A percentile compares a stretch with the other conserved stretches of the same genome.
Conservation (phyloP, 2,329 filamentous ascomycete genomes). For the Aspergillus ochraceoroseus region DNA sequence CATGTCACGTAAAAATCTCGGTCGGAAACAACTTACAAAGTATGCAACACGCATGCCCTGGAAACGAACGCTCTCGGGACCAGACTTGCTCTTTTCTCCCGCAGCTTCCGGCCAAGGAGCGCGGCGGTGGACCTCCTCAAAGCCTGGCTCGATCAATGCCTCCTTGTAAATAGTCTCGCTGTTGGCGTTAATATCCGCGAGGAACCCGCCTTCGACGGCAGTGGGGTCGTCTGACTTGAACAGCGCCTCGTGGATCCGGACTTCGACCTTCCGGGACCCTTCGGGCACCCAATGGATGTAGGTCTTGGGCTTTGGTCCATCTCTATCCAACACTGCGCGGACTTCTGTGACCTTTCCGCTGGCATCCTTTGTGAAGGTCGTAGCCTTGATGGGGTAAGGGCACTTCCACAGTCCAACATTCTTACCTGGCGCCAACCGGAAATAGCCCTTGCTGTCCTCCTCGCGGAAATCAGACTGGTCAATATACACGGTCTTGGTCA, state of each 20-base stretch:
- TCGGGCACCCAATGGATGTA: conserved; percentile 82
- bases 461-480: conserved; percentile 73
- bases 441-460: conserved; percentile 61
- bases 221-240: conserved; percentile 85
- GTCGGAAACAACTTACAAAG: conserved; percentile 19
- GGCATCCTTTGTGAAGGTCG: conserved; percentile 62
- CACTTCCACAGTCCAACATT: conserved; percentile 68
- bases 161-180: conserved; percentile 74
- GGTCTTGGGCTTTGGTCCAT: conserved; percentile 67
- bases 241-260: conserved; percentile 71
- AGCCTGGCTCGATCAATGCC: conserved; percentile 76
- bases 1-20: too few relatives aligned
- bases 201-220: conserved; percentile 70
- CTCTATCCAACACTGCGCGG: conserved; percentile 61
- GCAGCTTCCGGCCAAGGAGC: conserved; percentile 79
- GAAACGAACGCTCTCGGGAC: conserved; percentile 75
- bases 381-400: conserved; percentile 64
- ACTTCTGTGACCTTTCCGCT: conserved; percentile 64
- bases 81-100: conserved; percentile 50
- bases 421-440: conserved; percentile 70
- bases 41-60: conserved; percentile 80
- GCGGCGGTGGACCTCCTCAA: conserved; percentile 66
- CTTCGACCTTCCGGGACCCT: conserved; percentile 61
- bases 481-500: conserved; percentile 79
- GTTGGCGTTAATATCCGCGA: conserved; percentile 77